phyloP scores from a whole-genome alignment of 192 early-diverging fungal species.

The Gryganskiella cystojenkinii region DNA sequence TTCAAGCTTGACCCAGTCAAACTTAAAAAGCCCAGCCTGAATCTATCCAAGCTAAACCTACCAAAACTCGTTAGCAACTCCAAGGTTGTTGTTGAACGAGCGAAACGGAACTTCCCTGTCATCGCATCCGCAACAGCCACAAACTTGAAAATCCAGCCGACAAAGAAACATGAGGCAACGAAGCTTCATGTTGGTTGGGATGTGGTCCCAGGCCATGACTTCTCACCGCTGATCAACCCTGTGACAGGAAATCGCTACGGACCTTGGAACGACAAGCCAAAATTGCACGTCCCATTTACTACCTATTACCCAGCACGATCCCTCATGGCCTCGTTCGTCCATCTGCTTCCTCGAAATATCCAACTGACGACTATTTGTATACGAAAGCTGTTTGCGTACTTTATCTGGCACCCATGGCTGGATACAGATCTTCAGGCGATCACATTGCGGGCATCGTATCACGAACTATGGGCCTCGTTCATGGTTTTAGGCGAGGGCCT shows the following conservation, averaged over 20 bases:
- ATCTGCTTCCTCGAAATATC: constrained; percentile 12
- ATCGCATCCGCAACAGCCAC: background rate
- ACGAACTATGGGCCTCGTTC: constrained; percentile 26
- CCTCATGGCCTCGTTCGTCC: constrained; percentile 18
- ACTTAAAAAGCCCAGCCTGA: too few species aligned
- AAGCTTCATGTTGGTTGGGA: constrained; percentile 40
- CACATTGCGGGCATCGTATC: constrained; percentile 14
- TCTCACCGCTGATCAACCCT: background rate
- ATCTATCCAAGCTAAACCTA: too few species aligned
- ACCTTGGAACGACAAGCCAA: background rate
- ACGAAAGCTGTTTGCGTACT: constrained; percentile 33
- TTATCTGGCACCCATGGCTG: constrained; percentile 33
- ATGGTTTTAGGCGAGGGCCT: constrained; percentile 26
- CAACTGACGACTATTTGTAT: background rate
- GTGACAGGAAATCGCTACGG: background rate
- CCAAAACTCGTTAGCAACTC: too few species aligned
- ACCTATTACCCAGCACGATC: constrained; percentile 24
- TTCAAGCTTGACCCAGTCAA: too few species aligned
- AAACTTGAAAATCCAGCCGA: background rate
- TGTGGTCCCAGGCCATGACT: constrained; percentile 8
- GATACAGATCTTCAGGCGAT: constrained; percentile 32
- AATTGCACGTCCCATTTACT: background rate
- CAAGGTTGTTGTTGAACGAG: too few species aligned
- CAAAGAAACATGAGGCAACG: background rate
- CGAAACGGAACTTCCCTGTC: too few species aligned